Evolutionary conservation across 1,284 basidiomycete genomes (phyloP).

Genomic region (Cystobasidium sp.): DNA sequence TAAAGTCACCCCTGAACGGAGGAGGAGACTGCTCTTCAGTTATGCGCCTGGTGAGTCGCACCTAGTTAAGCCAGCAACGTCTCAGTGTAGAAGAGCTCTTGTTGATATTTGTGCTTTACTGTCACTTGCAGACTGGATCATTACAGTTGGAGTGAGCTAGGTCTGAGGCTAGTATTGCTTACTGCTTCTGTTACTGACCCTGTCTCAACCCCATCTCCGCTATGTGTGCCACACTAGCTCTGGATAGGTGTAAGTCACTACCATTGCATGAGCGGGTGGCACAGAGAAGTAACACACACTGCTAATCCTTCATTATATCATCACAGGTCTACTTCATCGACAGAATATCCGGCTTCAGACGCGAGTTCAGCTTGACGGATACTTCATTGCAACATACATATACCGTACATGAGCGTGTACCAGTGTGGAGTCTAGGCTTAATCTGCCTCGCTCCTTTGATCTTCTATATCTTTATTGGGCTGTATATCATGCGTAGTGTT

Average conservation of each 20-base stretch:
- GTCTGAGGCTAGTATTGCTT: background rate
- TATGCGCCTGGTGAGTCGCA: slow-evolving; percentile 39
- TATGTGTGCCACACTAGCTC: slow-evolving; percentile 4
- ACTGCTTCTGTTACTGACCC: background rate
- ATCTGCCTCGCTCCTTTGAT: slow-evolving; percentile 64
- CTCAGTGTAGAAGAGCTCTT: background rate
- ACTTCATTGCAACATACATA: slow-evolving; percentile 71
- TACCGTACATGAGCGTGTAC: slow-evolving; percentile 81
- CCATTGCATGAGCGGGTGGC: background rate
- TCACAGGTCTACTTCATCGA: slow-evolving; percentile 60
- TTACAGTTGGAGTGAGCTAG: slow-evolving; percentile 28
- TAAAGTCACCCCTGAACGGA: slow-evolving; percentile 26
- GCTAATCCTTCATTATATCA: background rate
- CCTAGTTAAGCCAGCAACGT: background rate
- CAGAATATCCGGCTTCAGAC: slow-evolving; percentile 75
- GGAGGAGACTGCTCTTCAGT: slow-evolving; percentile 37
- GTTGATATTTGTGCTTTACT: background rate
- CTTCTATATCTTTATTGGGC: slow-evolving; percentile 66
- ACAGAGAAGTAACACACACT: background rate
- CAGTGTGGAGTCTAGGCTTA: slow-evolving; percentile 62
- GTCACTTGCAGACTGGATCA: slow-evolving; percentile 34
- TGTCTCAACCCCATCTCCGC: background rate
- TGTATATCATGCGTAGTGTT: slow-evolving; percentile 28
- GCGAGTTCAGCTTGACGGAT: slow-evolving; percentile 81
- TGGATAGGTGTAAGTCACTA: slow-evolving; percentile 29